Evolutionary conservation across 768 basidiomycete species (phyloP), one percentile per base, ranked within the genome.

Genomic region (Tricholoma flavovirens): DNA sequence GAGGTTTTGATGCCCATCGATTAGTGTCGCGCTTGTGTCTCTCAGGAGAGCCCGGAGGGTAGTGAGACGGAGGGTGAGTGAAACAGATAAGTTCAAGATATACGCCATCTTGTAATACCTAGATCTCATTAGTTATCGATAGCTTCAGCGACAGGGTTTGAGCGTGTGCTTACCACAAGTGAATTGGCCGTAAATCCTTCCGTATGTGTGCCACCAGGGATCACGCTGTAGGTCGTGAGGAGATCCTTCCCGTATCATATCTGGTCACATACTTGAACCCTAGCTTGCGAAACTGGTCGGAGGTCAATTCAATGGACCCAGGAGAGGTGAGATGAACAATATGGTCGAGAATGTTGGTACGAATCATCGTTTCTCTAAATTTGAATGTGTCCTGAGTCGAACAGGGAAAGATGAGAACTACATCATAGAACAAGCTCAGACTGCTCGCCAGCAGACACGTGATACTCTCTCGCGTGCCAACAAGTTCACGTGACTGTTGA

Each of bases 1-100:
- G 79, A 0, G 60, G 35, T 58, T 79, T 81, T 9, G 64, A 57
- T 0, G 79, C 80, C 87, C 87, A 89, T 3, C 69, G 72, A 59
- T 82, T 75, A 0, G 57, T 53, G 21, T 77, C 77, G 2, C 85
- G 79, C 22, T 68, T 63, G 2, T 63, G 53, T 15, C 77, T 74
- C 36, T 73, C 74, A 12, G 77, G 77, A 29, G 80, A 78, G 7
- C 70, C 72, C 0, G 74, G 75, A 2, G 82, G 83, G 57, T 86
- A 86, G 60, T 79, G 67, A 0, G 78, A 75, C 9, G 69, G 66
- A 1, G 83, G 78, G 53, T 83, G 76, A 1, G 76, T 80, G 71
- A 89, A 90, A 15, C 80, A 77, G 61, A 90, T 80, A 30, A 90
- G 77, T 64, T 90, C 88, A 46, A 90, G 72, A 65, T 89, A 90